Conservation (phyloP, 2,329 filamentous ascomycete genomes). For the Beauveria scarabaeidicola region DNA sequence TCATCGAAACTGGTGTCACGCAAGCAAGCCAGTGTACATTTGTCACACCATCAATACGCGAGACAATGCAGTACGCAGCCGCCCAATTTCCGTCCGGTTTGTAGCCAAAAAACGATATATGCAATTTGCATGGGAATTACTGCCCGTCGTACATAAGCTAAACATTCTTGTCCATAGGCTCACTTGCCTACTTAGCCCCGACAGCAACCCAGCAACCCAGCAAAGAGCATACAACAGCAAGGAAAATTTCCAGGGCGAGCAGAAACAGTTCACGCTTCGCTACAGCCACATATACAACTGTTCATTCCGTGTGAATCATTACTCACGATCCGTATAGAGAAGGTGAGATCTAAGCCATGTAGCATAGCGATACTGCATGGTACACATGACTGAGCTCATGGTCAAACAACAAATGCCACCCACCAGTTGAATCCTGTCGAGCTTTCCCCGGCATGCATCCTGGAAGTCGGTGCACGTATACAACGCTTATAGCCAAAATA, state of each 20-base stretch:
- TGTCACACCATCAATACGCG: not conserved
- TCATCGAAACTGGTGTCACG: not conserved
- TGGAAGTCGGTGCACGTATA: not conserved
- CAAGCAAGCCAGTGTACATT: not conserved
- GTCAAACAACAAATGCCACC: conserved; percentile 4
- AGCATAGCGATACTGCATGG: not conserved
- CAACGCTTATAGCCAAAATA: not conserved
- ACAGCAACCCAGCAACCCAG: not conserved
- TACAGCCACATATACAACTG: conserved; percentile 3
- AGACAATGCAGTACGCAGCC: not conserved
- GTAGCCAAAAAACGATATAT: not conserved
- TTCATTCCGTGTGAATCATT: conserved; percentile 5
- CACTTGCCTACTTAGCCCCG: not conserved
- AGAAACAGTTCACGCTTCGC: conserved; percentile 3
- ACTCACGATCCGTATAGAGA: not conserved
- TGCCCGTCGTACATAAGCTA: not conserved
- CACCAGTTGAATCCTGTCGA: not conserved
- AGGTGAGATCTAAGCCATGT: not conserved
- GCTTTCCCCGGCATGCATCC: not conserved
- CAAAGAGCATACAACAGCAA: not conserved
- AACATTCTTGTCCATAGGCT: not conserved
- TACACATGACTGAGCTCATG: conserved; percentile 9
- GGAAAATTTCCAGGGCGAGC: conserved; percentile 3
- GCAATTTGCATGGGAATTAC: not conserved
- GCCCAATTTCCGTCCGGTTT: not conserved